Base-by-base conservation (phyloP, 1,284 basidiomycete genomes). In the Cutaneotrichosporon sp. region DNA sequence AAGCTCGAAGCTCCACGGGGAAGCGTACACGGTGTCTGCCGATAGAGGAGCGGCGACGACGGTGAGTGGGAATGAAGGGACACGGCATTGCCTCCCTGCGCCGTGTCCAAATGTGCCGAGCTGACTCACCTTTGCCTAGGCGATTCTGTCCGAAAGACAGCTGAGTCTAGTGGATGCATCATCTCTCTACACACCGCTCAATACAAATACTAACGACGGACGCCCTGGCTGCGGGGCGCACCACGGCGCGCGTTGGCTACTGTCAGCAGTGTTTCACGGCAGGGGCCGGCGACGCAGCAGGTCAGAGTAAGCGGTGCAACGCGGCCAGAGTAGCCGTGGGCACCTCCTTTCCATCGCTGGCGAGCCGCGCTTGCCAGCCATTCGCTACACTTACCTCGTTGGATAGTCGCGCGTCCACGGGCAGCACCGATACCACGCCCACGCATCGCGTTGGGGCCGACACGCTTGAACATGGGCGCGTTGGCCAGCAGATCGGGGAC, bases 401-500 rank as follows among this genome's bases (percentile, higher is more conserved):
- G 69, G 56, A 76, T 76, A 29, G 75, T 76, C 12, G 75, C 75
- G 51, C 75, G 71, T 52, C 75, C 75, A 62, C 75, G 64, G 10
- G 71, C 70, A 39, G 92, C 96, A 71, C 96, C 96, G 71, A 99
- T 98, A 84, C 96, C 96, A 62, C 94, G 82, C 67, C 96, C 96
- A 67, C 89, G 88, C 92, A 98, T 97, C 34, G 92, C 93, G 72
- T 97, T 97, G 16, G 93, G 91, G 43, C 94, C 93, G 46, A 97
- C 90, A 61, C 94, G 87, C 79, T 98, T 98, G 79, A 98, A 97
- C 96, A 99, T 99, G 19, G 96, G 96, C 24, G 96, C 96, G 74
- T 98, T 97, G 71, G 97, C 90, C 63, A 99, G 80, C 87, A 99
- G 97, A 76, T 98, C 96, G 45, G 96, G 96, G 24, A 99, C 96